Percentiles rank a stretch among this genome's conserved stretches.
phyloP scores from a whole-genome alignment of 306 rosid species.

The Lathyrus sativus region DNA sequence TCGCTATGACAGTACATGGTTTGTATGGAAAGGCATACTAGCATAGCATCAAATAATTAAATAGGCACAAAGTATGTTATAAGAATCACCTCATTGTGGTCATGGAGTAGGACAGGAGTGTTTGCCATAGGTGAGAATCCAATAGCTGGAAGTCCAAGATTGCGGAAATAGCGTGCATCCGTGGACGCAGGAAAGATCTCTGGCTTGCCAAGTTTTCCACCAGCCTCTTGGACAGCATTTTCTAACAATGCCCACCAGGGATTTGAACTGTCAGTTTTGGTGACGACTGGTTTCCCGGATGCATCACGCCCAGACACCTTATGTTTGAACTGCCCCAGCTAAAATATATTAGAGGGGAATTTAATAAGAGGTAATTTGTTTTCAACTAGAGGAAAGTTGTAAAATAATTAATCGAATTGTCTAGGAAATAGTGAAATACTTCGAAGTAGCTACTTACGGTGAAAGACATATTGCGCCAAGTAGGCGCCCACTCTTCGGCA shows the following conservation, averaged over 20 bases:
- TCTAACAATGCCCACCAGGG: conserved; percentile 90
- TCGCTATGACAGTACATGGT: conserved; percentile 8
- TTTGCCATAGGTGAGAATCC: conserved; percentile 96
- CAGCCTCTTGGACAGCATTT: conserved; percentile 70
- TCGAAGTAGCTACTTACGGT: conserved; percentile 44
- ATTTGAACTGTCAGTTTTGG: conserved; percentile 75
- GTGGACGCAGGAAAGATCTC: conserved; percentile 87
- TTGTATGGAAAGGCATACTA: conserved; percentile 1
- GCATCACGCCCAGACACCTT: conserved; percentile 49
- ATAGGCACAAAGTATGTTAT: background rate
- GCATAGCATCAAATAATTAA: background rate
- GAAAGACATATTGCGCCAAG: conserved; percentile 82
- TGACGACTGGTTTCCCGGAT: conserved; percentile 62
- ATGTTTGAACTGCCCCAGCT: conserved; percentile 75
- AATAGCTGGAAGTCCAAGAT: conserved; percentile 78
- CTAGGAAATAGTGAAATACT: background rate
- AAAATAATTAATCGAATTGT: conserved; percentile 1
- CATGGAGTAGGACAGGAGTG: conserved; percentile 90
- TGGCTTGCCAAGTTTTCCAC: conserved; percentile 83
- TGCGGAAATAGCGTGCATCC: conserved; percentile 82
- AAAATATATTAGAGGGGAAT: conserved; percentile 37
- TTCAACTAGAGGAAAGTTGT: background rate
- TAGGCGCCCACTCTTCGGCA: conserved; percentile 79
- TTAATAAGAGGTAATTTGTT: conserved; percentile 5
- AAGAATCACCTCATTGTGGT: conserved; percentile 85